These are phyloP conservation scores for Juglanconis juglandina DNA, from an alignment of 2,329 filamentous ascomycete genomes.

Conservation along the genomic window DNA sequence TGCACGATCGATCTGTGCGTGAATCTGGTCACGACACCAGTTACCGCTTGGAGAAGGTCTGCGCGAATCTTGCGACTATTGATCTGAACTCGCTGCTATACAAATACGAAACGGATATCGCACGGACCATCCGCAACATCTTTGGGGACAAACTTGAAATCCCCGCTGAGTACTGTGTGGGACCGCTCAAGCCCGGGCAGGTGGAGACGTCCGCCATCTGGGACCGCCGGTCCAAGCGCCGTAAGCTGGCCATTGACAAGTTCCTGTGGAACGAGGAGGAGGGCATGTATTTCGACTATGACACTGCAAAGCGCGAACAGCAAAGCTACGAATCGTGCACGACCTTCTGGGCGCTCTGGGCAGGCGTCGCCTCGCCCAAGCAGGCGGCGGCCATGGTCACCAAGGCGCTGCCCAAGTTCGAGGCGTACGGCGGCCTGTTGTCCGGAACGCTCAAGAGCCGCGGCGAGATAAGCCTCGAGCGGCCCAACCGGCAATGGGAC, in stretches of 20 bases:
- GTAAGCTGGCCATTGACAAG: constrained; percentile 84
- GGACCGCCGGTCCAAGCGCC: constrained; percentile 82
- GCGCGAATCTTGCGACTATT: constrained; percentile 85
- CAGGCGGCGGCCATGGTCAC: constrained; percentile 82
- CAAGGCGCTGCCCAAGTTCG: constrained; percentile 80
- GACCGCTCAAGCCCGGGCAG: constrained; percentile 62
- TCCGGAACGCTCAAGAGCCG: constrained; percentile 89
- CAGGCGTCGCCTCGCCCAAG: constrained; percentile 77
- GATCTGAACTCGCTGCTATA: constrained; percentile 93
- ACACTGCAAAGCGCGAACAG: constrained; percentile 77
- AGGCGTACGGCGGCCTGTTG: constrained; percentile 80
- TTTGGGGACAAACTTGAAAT: constrained; percentile 83
- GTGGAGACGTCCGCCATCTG: constrained; percentile 80
- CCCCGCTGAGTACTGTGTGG: constrained; percentile 75
- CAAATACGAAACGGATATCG: constrained; percentile 96
- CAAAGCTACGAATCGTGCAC: constrained; percentile 87
- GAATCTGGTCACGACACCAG: constrained; percentile 97
- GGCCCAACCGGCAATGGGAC: constrained; percentile 97
- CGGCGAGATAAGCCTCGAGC: constrained; percentile 71
- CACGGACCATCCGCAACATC: constrained; percentile 75
- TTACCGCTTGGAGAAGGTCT: constrained; percentile 85
- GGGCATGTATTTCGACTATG: constrained; percentile 98
- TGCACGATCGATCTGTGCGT: constrained; percentile 91
- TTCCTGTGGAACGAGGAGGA: constrained; percentile 89
- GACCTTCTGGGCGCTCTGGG: constrained; percentile 97